Base-by-base conservation (phyloP, 331 rosid genomes). In the Rosa hybrid region DNA sequence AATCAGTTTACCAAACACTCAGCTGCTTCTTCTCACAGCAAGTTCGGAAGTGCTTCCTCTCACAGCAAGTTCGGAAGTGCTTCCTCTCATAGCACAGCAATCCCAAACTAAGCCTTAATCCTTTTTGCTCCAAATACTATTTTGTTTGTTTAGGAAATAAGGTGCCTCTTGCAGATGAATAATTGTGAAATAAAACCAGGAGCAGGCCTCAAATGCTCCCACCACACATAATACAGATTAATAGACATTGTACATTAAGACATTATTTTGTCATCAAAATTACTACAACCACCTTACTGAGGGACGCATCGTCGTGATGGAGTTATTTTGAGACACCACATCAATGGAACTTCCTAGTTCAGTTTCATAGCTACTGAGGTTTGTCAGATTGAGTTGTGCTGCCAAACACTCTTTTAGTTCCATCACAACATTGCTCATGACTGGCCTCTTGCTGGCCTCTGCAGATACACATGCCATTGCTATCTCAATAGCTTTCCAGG, bases 401-500 rank as follows among this genome's bases (percentile, higher is more conserved):
- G 57, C 80, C 83, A 86, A 53, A 78, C 77, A 80, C 41, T 73
- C 84, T 11, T 77, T 78, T 13, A 83, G 64, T 14, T 74, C 85
- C 20, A 59, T 38, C 63, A 77, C 86, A 25, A 77, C 87, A n/a
- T 80, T 75, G 53, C 46, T 77, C 86, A 86, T 86, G 73, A 14
- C 48, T 38, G 87, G 87, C 81, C 83, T 60, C 21, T 75, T 44
- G 23, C 42, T 18, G 17, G 83, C 38, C 1, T 51, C 12, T 1
- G 12, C 30, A 63, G 79, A 74, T 8, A 73, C 64, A 34, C 87
- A 81, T 0, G 45, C 71, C 81, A 75, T 77, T 23, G 87, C 80
- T 3, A 60, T 68, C 21, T 86, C 87, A 5, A 78, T 50, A 9
- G 77, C 89, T 78, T 81, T 86, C 87, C 82, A 86, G 2, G 45